Evolutionary conservation across 2,329 filamentous ascomycete species (phyloP), one percentile per base, ranked within the genome.

Genomic region (Fusarium sp.): DNA sequence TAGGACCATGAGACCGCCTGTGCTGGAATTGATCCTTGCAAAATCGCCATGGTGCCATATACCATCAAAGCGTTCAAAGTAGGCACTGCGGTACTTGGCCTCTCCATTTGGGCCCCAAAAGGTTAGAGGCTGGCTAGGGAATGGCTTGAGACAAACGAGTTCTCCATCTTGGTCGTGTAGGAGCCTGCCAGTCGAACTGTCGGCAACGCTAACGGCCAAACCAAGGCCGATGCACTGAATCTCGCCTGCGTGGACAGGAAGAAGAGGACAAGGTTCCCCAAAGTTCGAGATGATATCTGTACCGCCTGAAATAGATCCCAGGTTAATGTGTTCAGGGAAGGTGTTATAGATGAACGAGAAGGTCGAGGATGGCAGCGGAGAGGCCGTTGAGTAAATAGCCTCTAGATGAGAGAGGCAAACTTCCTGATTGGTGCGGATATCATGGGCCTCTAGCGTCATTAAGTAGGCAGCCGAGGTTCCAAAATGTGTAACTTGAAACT

Each of bases 211-310:
- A 64, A 95, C 89, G 21, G 92, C 91, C 93, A 96, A 95, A 23
- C 93, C 93, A 6, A 96, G 88, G 11, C 92, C 93, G 13, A 90
- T 89, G 70, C 92, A 93, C 81, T 95, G 93, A 57, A 95, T 93
- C 79, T 95, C 91, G 33, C 93, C 93, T 3, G 86, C 86, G 73
- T 90, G 86, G 28, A 96, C 93, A 3, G 93, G 92, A 2, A 93
- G 85, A 9, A 95, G 86, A 0, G 93, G 92, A 62, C 92, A 96
- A 1, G 95, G 93, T 0, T 94, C 92, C 47, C 95, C 96, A 78
- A 98, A 99, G 37, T 98, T 89, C 1, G 95, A 97, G 73, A 98
- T 94, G 77, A 98, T 98, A 80, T 99, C 96, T 6, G 95, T 98
- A 54, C 96, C 96, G 46, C 96, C 96, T 0, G 96, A 98, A 79